Conservation (phyloP, 2,329 filamentous ascomycete genomes). For the Ophiocordyceps sinensis region DNA sequence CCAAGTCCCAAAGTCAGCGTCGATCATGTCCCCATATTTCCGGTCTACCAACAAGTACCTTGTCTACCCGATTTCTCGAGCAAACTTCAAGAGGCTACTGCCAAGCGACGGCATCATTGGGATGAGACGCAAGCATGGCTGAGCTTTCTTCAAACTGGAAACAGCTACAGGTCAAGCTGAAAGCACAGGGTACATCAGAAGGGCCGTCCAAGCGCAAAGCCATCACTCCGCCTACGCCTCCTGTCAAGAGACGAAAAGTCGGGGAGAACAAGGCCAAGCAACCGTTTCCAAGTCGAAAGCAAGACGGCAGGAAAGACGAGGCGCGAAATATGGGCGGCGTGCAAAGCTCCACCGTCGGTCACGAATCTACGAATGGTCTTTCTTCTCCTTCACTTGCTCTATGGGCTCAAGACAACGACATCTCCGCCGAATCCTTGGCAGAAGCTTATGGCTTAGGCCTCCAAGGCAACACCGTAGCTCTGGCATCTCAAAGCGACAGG, state of each 20-base stretch:
- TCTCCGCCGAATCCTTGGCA: constrained; percentile 44
- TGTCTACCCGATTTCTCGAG: too few species aligned
- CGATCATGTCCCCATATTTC: too few species aligned
- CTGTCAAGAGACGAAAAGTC: constrained; percentile 16
- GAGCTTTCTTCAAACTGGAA: constrained; percentile 63
- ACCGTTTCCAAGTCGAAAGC: neutral
- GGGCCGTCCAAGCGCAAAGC: constrained; percentile 29
- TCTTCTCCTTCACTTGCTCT: constrained; percentile 42
- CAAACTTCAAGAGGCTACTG: too few species aligned
- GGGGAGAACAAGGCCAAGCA: constrained; percentile 1
- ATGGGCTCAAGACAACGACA: constrained; percentile 46
- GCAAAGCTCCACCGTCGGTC: constrained; percentile 31
- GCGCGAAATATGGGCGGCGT: constrained; percentile 37
- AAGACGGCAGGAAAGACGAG: neutral
- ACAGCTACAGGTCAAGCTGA: constrained; percentile 51
- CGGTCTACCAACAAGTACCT: too few species aligned
- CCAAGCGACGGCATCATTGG: neutral
- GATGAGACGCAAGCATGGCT: constrained; percentile 14
- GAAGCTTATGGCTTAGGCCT: constrained; percentile 45
- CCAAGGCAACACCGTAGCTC: constrained; percentile 31
- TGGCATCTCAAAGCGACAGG: constrained; percentile 31
- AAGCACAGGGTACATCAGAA: constrained; percentile 26
- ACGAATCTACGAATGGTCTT: constrained; percentile 22
- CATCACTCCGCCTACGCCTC: constrained; percentile 12
- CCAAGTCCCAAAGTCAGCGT: too few species aligned